Base-by-base conservation (phyloP, 2,329 filamentous ascomycete species). In the Periconia macrospinosa region DNA sequence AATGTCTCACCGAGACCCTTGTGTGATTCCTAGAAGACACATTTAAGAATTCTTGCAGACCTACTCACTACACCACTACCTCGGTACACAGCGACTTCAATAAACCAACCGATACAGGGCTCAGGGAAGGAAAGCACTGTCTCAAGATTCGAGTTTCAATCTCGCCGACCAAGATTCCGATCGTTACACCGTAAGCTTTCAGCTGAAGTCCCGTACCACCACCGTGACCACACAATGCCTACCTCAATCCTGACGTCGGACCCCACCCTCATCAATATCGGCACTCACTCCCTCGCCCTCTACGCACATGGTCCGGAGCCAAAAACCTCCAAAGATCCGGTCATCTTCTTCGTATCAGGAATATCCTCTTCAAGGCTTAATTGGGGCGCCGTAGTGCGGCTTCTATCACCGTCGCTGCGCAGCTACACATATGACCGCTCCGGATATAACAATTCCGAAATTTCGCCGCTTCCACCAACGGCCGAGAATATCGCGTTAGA, bases 351-450 rank as follows among this genome's bases (percentile, higher is more conserved):
- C 41, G 19, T 57, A 41, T 59, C 48, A n/a, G 56, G 56, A 30
- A 46, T 59, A 20, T 50, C 54, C 54, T 54, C 50, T 49, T 46
- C 41, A 23, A 50, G 42, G 13, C 54, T 61, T 30, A 49, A 46
- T 30, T 62, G 60, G 60, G 17, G 41, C 23, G 60, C 56, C 15
- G 58, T 61, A 18, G 41, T 53, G 19, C 58, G 58, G 30, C 52
- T 54, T 44, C 48, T 62, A 9, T 17, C 44, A 17, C 13, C 58
- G 27, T 52, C 49, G 0, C 44, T 61, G 41, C 60, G 58, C 33
- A 59, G 58, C 56, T 62, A 56, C 50, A 61, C 60, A 18, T 62
- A 62, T 46, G 60, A 62, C 49, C 60, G 60, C 41, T 56, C 60
- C 37, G 58, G 60, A 40, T 62, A 46, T 48, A 14, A 43, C 52